These are phyloP conservation scores for Pisolithus orientalis DNA, from an alignment of 768 basidiomycete species.

Conservation along the genomic window DNA sequence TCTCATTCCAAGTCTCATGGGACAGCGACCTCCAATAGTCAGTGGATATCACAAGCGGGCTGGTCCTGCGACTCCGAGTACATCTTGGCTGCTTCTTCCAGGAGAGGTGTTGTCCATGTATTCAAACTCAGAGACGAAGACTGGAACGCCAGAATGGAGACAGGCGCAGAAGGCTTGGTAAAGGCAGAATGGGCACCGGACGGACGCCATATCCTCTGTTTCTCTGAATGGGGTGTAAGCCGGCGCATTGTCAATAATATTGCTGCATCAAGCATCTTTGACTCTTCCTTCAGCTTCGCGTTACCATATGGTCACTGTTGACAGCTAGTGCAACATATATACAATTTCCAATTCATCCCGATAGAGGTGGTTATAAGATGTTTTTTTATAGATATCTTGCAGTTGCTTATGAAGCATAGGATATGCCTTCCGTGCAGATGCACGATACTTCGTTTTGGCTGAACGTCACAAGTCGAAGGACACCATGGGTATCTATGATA, in stretches of 20 bases:
- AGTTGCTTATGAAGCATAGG: slow-evolving; percentile 35
- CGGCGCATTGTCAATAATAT: neutral
- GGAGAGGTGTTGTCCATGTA: slow-evolving; percentile 63
- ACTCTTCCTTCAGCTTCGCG: slow-evolving; percentile 52
- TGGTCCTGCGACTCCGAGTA: slow-evolving; percentile 92
- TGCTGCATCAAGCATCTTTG: slow-evolving; percentile 1
- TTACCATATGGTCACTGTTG: slow-evolving; percentile 80
- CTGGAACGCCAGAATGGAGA: slow-evolving; percentile 73
- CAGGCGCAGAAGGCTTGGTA: slow-evolving; percentile 77
- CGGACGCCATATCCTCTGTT: slow-evolving; percentile 78
- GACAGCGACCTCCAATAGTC: slow-evolving; percentile 17
- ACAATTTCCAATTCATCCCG: slow-evolving; percentile 78
- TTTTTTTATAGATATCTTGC: neutral
- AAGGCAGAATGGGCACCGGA: slow-evolving; percentile 90
- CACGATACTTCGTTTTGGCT: slow-evolving; percentile 77
- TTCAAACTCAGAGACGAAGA: slow-evolving; percentile 75
- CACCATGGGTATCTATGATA: slow-evolving; percentile 80
- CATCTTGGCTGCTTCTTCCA: slow-evolving; percentile 74
- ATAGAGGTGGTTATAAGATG: slow-evolving; percentile 47
- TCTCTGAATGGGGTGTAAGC: slow-evolving; percentile 92
- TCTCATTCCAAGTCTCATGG: slow-evolving; percentile 25
- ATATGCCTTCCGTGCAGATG: slow-evolving; percentile 73
- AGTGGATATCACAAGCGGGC: slow-evolving; percentile 63
- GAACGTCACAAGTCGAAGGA: slow-evolving; percentile 91
- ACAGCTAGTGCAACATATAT: slow-evolving; percentile 76